Percentiles rank a stretch among this genome's conserved stretches.
Evolutionary conservation across 257 asterid species (phyloP).

Genomic region (Jasminum sambac): DNA sequence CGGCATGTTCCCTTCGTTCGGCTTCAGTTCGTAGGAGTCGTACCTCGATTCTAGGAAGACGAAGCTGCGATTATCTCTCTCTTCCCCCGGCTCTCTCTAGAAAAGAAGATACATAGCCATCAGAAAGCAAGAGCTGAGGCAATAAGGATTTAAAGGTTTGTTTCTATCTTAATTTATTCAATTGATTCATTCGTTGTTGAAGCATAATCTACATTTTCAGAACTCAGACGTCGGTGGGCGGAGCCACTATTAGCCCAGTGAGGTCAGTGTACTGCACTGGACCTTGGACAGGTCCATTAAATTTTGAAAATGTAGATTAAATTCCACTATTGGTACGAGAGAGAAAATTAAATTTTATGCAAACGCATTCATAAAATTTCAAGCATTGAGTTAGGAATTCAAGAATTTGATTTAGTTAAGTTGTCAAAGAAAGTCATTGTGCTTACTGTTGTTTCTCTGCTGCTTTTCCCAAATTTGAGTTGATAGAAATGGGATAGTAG

Average conservation of each 20-base stretch:
- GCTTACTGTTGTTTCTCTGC: constrained; percentile 1
- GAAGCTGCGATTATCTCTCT: neutral
- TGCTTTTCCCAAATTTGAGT: neutral
- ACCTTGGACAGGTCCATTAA: too few species aligned
- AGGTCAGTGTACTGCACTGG: too few species aligned
- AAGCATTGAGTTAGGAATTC: neutral
- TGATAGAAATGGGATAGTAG: neutral
- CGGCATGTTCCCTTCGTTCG: neutral
- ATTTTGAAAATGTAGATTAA: too few species aligned
- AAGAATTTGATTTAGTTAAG: neutral
- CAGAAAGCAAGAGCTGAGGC: neutral
- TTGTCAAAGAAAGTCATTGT: neutral
- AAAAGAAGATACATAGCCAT: neutral
- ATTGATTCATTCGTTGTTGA: neutral
- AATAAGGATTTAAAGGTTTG: neutral
- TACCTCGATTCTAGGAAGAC: neutral
- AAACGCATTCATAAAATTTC: constrained; percentile 8
- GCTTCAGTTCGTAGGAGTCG: neutral
- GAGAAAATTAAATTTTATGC: constrained; percentile 9
- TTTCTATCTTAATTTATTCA: neutral
- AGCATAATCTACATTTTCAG: neutral
- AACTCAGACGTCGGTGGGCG: neutral
- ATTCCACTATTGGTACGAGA: too few species aligned
- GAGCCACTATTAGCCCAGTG: too few species aligned
- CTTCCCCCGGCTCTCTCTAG: neutral